A percentile compares a stretch with the other conserved stretches of the same genome.
phyloP scores from a whole-genome alignment of 768 basidiomycete species.

The Kwoniella mangroviensis region DNA sequence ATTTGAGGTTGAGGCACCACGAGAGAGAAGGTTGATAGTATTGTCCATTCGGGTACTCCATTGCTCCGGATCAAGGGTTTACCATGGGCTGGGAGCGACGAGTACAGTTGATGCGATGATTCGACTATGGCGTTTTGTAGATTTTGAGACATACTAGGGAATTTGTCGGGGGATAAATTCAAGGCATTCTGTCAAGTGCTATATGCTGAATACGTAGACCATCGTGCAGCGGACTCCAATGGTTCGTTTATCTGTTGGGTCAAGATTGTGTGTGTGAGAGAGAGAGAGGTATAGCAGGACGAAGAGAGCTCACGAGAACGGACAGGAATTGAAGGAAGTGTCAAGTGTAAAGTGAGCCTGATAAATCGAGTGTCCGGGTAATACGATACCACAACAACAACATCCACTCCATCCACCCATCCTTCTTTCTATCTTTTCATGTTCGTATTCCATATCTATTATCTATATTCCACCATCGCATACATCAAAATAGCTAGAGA shows the following conservation, averaged over 20 bases:
- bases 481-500: neutral
- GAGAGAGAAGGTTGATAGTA: slow-evolving; percentile 56
- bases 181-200: neutral
- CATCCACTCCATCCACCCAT: neutral
- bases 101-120: slow-evolving; percentile 39
- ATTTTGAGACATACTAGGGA: neutral
- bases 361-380: slow-evolving; percentile 2
- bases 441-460: neutral
- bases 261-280: no score
- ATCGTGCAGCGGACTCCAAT: neutral
- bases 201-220: neutral
- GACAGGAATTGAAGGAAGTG: neutral
- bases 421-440: neutral
- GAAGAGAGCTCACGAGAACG: neutral
- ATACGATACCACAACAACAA: neutral
- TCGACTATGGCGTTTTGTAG: slow-evolving; percentile 38
- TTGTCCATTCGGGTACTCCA: slow-evolving; percentile 56
- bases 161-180: neutral
- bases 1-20: slow-evolving; percentile 7
- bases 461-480: neutral
- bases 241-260: no score
- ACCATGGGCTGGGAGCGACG: slow-evolving; percentile 41
- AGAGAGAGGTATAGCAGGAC: neutral
- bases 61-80: slow-evolving; percentile 54
- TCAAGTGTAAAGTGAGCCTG: slow-evolving; percentile 15